Conservation (phyloP, 2,329 filamentous ascomycete species). For the Diaporthe ampelina region DNA sequence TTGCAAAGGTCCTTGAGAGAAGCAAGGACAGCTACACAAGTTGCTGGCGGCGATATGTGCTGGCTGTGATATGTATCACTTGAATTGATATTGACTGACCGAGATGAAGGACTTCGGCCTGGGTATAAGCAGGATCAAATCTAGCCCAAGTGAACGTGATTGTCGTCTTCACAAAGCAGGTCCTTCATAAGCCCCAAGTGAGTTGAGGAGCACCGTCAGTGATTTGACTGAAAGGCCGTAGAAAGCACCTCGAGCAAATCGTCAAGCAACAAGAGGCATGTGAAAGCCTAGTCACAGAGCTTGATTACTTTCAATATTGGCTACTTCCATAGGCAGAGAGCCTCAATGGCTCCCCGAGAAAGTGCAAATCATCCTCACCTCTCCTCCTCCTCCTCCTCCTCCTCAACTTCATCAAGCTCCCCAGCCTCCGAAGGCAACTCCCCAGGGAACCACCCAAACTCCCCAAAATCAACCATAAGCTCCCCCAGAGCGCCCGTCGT, state of each 20-base stretch:
- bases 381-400: conserved; percentile 51
- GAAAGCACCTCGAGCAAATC: not conserved
- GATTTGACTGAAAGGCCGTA: not conserved
- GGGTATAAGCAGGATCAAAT: not conserved
- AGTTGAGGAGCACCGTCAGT: not conserved
- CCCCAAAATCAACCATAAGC: conserved; percentile 63
- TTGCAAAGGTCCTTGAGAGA: not conserved
- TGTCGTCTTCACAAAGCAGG: not conserved
- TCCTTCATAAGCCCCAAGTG: not conserved
- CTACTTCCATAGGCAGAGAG: not conserved
- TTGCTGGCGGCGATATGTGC: too few species aligned
- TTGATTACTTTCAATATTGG: too few species aligned
- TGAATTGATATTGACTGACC: not conserved
- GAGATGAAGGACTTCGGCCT: too few species aligned
- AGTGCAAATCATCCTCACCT: not conserved
- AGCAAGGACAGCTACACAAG: not conserved
- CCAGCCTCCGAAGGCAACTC: conserved; percentile 60
- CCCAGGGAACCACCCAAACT: conserved; percentile 70
- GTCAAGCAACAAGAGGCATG: not conserved
- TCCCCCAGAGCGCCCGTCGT: conserved; percentile 63
- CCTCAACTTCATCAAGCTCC: conserved; percentile 35
- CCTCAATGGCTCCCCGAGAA: not conserved
- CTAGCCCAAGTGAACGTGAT: not conserved
- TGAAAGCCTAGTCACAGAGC: not conserved
- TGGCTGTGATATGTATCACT: too few species aligned